Evolutionary conservation across 2,329 filamentous ascomycete genomes (phyloP), one percentile per base, ranked within the genome.

Genomic region (Colletotrichum limetticola): DNA sequence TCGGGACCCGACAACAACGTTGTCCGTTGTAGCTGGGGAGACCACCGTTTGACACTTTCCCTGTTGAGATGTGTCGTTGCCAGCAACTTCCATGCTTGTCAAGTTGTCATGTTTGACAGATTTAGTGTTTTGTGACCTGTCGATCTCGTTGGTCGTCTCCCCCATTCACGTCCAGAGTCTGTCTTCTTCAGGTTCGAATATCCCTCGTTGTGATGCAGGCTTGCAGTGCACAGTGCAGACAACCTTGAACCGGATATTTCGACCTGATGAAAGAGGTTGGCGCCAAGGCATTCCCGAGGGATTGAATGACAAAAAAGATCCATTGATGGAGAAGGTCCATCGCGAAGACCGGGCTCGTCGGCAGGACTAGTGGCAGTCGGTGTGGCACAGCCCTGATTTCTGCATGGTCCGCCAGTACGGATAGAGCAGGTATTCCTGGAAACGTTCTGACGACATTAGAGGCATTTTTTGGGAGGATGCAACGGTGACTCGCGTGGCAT

Each of bases 321-420:
- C 71, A 73, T 71, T 37, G 66, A 71, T 53, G 71, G 66, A 73
- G 56, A 35, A 26, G 22, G 42, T 3, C 37, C 66, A 66, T 71
- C 32, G 30, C 37, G 57, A 56, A 32, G 61, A 28, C 71, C 56
- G 66, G 71, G 24, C 61, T 65, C 11, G 60, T 62, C 71, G 71
- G 71, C 66, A 71, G 46, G 22, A 24, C 46, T 71, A 73, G 60
- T 58, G 35, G 19, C 19, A 42, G 46, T 66, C 35, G 56, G 66
- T 66, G 70, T 72, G 71, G 61, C 71, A 66, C 56, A 72, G 66
- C 60, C 60, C 58, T 28, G 71, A 60, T 60, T 32, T 58, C 19
- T 42, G 28, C 56, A 52, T 56, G 35, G 37, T 28, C 35, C 37
- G n/a, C 35, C n/a, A 24, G 63, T 24, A 59, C 26, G 19, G 24